Base-by-base conservation (phyloP, 1,284 basidiomycete species). In the Coniferiporia weirii region DNA sequence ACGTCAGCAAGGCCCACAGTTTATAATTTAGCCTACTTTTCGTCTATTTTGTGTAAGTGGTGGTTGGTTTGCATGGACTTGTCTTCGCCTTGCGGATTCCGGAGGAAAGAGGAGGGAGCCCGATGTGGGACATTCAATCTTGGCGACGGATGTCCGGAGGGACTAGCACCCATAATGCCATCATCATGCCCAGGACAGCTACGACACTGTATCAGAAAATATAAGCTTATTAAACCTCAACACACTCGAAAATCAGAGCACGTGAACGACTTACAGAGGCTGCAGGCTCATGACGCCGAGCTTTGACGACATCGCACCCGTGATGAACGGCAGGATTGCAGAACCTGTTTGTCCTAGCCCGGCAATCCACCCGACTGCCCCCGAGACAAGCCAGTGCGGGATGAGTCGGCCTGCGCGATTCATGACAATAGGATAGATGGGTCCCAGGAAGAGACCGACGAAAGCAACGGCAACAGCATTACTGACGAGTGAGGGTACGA, bases 391-490 rank as follows among this genome's bases (percentile, higher is more conserved):
- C 72, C 76, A 74, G 13, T 73, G 73, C 1, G 82, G 81, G 7
- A 84, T 69, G 50, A 82, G 69, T 4, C 74, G 69, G 6, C 73
- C 70, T 1, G 78, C 69, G 53, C 80, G 75, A 59, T 78, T 79
- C 72, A 84, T 79, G 38, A 76, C 70, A 60, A 83, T 79, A 1
- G 82, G 81, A 63, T 78, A 85, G 66, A 83, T 76, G 0, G 82
- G 83, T 1, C 77, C 79, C 13, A 82, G 61, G 35, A 65, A 56
- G n/a, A 80, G 52, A 44, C 86, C 85, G 56, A 85, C 73, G 54
- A 85, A 66, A 3, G 82, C 76, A 44, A 84, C 80, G 3, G 82
- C 79, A 6, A 87, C 70, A 0, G 82, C 85, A 67, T 82, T 80
- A 22, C 79, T 80, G 43, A 85, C 70, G 20, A 87, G 71, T 4